Conservation (phyloP, 371 early-diverging fungal species). For the Umbelopsis sp. region DNA sequence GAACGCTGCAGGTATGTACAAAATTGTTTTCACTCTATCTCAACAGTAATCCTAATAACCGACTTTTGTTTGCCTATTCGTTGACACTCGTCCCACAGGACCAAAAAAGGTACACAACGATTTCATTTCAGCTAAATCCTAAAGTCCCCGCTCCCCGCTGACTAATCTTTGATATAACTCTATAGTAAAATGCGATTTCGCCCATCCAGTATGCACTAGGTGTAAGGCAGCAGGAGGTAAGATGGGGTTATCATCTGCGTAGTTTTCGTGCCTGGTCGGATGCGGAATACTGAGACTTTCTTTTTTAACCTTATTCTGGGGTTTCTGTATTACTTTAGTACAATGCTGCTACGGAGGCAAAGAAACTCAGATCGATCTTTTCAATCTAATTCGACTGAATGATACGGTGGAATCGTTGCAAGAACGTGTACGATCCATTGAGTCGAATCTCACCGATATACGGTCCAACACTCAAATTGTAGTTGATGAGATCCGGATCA, state of each 20-base stretch:
- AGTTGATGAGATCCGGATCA: slow-evolving; percentile 33
- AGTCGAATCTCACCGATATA: slow-evolving; percentile 33
- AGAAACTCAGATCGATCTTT: slow-evolving; percentile 51
- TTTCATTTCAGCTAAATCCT: slow-evolving; percentile 17
- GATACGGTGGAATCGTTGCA: slow-evolving; percentile 43
- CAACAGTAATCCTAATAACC: neutral
- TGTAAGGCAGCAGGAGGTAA: slow-evolving; percentile 49
- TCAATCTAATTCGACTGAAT: slow-evolving; percentile 48
- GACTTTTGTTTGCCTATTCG: neutral
- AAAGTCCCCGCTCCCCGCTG: slow-evolving; percentile 8
- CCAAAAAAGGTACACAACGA: slow-evolving; percentile 42
- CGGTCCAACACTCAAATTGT: slow-evolving; percentile 39
- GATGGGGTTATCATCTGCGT: neutral
- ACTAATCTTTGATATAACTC: slow-evolving; percentile 7
- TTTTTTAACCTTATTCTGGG: neutral
- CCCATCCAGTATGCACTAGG: slow-evolving; percentile 48
- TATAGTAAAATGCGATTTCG: slow-evolving; percentile 57
- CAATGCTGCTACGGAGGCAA: slow-evolving; percentile 52
- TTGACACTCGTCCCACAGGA: slow-evolving; percentile 25
- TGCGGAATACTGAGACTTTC: slow-evolving; percentile 5
- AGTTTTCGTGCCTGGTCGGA: too few relatives aligned
- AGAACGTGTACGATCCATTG: slow-evolving; percentile 38
- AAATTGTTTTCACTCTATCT: too few relatives aligned
- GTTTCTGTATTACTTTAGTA: slow-evolving; percentile 23
- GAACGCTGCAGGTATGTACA: slow-evolving; percentile 52